Base-by-base conservation (phyloP, 2,329 filamentous ascomycete species). In the Macrophomina pseudophaseolina region DNA sequence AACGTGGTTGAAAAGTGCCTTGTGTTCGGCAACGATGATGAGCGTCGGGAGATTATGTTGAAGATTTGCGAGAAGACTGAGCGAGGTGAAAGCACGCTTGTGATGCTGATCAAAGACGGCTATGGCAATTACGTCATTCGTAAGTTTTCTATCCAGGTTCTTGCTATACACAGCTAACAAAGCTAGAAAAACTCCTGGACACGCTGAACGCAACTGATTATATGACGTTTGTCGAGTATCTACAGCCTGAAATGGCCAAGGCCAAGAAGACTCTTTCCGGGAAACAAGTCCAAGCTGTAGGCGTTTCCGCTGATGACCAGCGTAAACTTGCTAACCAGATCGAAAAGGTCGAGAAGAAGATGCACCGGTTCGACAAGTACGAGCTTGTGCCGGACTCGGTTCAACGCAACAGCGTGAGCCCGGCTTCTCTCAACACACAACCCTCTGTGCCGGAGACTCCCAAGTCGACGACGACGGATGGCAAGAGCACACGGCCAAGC, bases 1-100 rank as follows among this genome's bases (percentile, higher is more conserved):
- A 98, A 99, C 72, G 94, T 99, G 2, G 94, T 99, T 0, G 95
- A 99, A 79, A 94, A 93, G 79, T 97, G 93, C 75, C 90, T 98
- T 68, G 84, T 90, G 65, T 87, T 85, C 71, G 92, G 92, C 23
- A 87, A 87, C 0, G 81, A 86, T 23, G 83, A 89, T 60, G 91
- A 97, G 75, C 88, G 91, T 62, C 85, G 83, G 40, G 84, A 85
- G 38, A 93, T 97, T 67, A 86, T 91, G 64, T 16, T 40, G 35
- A 81, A 83, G 59, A 84, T 87, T 67, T 81, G 94, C 32, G 88
- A 85, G 1, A 76, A 83, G 16, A 86, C 87, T 64, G 84, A 86
- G 7, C 87, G 91, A 51, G 91, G 91, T 12, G 87, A 88, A 66
- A 90, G 84, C 66, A 87, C 89, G n/a, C 81, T 98, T 44, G 85